Base-by-base conservation (phyloP, 306 rosid genomes). In the Arachis stenosperma region DNA sequence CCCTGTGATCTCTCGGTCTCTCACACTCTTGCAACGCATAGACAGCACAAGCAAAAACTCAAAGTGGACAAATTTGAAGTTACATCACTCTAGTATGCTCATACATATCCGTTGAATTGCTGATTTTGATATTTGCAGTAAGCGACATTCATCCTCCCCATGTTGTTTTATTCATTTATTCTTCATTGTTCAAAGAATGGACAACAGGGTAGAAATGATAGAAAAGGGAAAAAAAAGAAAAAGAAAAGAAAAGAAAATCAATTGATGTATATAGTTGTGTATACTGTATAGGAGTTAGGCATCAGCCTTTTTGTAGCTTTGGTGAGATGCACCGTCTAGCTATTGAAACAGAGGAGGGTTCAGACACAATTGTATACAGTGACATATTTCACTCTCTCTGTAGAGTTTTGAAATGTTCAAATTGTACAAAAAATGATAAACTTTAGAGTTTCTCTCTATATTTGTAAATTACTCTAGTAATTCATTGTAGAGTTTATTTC, bases 291-390 rank as follows among this genome's bases (percentile, higher is more conserved):
- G 82, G 52, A 73, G 55, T 50, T 79, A 81, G 84, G 85, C 73
- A 47, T 78, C 75, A 46, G 63, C 75, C 71, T 15, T 73, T 81
- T 87, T 82, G 96, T 82, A 81, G 86, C 64, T 8, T 74, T 74
- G 84, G 76, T 77, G 83, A 61, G 82, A 71, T 70, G 78, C 79
- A 67, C 27, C 70, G 15, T 70, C 69, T 69, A 61, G 84, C 69
- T 71, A 65, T 72, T 73, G 37, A 59, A 51, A 56, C 56, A 75
- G 71, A 60, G 58, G 70, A 76, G 62, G 42, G 59, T 51, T 76
- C 57, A 55, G 43, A 41, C 27, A 70, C 64, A 33, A 51, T 55
- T 71, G 76, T 70, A 58, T 55, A 65, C 54, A 66, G 74, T 59
- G 72, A 71, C 69, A 59, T 69, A 68, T 71, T 79, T 71, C 17